These are phyloP conservation scores for Beauveria bassiana DNA, from an alignment of 2,329 filamentous ascomycete genomes.

Conservation along the genomic window DNA sequence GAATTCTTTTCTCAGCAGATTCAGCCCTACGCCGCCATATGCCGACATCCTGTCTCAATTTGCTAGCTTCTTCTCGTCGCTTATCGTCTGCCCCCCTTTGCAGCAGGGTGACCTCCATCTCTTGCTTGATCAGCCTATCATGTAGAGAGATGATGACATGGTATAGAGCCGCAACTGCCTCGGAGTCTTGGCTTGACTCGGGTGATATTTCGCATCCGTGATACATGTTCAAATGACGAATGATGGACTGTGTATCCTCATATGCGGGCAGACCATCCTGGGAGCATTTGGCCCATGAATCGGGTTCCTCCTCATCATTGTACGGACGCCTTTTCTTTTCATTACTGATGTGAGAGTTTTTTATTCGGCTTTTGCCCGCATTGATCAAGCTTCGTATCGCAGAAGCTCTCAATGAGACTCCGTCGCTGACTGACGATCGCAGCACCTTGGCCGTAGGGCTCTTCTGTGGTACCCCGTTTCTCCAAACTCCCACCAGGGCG, in stretches of 20 bases:
- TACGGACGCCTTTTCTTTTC: neutral
- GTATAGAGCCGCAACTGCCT: neutral
- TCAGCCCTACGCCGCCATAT: constrained; percentile 50
- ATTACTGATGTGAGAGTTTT: neutral
- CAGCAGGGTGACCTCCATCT: neutral
- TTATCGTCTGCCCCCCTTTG: neutral
- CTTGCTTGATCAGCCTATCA: constrained; percentile 1
- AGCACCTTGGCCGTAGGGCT: constrained; percentile 7
- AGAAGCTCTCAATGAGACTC: constrained; percentile 5
- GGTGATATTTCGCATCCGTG: constrained; percentile 2
- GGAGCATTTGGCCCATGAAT: constrained; percentile 1
- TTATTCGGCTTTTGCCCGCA: constrained; percentile 4
- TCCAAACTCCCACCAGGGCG: constrained; percentile 2
- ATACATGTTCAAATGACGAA: neutral
- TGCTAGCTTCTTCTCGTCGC: neutral
- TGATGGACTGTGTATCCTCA: neutral
- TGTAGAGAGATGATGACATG: constrained; percentile 4
- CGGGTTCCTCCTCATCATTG: neutral
- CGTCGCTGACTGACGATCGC: constrained; percentile 6
- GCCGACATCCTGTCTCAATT: constrained; percentile 20
- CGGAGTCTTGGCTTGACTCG: neutral
- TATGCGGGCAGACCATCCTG: neutral
- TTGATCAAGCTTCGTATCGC: constrained; percentile 8
- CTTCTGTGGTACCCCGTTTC: constrained; percentile 4
- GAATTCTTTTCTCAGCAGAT: constrained; percentile 45